A percentile compares a stretch with the other conserved stretches of the same genome.
Conservation (phyloP, 768 basidiomycete genomes). For the Trametes elegans region DNA sequence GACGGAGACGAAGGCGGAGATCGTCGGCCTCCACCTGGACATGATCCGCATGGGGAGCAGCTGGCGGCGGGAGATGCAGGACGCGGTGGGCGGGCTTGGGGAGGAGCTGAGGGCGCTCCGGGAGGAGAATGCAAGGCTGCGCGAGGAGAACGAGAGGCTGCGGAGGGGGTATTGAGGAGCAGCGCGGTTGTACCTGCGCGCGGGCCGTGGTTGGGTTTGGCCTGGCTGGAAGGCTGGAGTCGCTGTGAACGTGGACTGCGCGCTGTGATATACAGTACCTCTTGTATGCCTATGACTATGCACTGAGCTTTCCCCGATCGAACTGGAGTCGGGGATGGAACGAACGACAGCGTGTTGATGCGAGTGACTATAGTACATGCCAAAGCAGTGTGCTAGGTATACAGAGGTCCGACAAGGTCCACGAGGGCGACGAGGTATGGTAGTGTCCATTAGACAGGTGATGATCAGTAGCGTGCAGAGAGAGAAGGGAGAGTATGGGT, state of each 20-base stretch:
- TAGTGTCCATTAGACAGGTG: not conserved
- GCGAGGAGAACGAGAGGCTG: slow-evolving; percentile 66
- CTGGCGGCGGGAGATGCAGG: slow-evolving; percentile 64
- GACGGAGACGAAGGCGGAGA: slow-evolving; percentile 65
- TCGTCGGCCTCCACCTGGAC: slow-evolving; percentile 74
- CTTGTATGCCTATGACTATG: not conserved
- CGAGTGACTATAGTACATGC: not conserved
- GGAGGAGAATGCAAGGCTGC: slow-evolving; percentile 50
- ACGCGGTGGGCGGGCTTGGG: slow-evolving; percentile 58
- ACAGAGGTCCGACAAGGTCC: not conserved
- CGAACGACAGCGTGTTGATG: not conserved
- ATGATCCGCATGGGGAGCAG: slow-evolving; percentile 66
- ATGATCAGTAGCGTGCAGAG: not conserved
- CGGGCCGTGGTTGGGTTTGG: not conserved
- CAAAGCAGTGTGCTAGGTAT: not conserved
- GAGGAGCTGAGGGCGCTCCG: slow-evolving; percentile 49
- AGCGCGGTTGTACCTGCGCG: not conserved
- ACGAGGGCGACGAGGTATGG: not conserved
- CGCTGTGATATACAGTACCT: not conserved
- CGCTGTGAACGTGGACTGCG: not conserved
- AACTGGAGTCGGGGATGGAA: too few species aligned
- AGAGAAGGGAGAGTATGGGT: too few species aligned
- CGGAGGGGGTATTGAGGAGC: slow-evolving; percentile 33
- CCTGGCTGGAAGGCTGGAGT: too few species aligned
- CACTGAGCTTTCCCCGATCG: not conserved